Evolutionary conservation across 352 stramenopile species (phyloP).

Genomic region (Globisporangium takayamanum): DNA sequence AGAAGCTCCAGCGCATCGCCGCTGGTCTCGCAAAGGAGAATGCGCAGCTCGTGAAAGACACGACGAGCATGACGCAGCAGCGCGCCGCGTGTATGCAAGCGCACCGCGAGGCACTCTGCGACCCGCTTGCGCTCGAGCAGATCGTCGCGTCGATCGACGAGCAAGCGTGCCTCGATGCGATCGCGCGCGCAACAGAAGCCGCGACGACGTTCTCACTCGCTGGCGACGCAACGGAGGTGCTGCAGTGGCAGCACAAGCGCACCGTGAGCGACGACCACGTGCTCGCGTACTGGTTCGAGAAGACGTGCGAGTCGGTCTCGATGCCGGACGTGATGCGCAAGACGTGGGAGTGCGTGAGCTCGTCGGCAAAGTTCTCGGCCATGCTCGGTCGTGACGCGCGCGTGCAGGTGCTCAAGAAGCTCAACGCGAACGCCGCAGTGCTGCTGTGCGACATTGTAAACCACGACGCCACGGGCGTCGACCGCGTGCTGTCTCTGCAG

Average conservation of each 20-base stretch:
- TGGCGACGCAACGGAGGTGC: slow-evolving; percentile 1
- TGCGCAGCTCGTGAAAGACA: slow-evolving; percentile 28
- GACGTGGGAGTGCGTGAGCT: slow-evolving; percentile 2
- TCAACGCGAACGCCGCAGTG: slow-evolving; percentile 6
- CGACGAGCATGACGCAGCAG: slow-evolving; percentile 17
- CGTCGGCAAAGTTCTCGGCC: slow-evolving; percentile 5
- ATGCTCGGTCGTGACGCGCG: background rate
- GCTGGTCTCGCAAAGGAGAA: slow-evolving; percentile 38
- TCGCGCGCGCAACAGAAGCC: slow-evolving; percentile 3
- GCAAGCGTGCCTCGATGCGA: slow-evolving; percentile 5
- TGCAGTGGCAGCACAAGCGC: slow-evolving; percentile 8
- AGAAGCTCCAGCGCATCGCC: slow-evolving; percentile 48
- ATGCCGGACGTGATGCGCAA: slow-evolving; percentile 4
- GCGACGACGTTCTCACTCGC: background rate
- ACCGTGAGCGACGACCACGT: background rate
- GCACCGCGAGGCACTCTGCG: too few relatives aligned
- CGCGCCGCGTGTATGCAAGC: background rate
- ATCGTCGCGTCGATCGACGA: slow-evolving; percentile 7
- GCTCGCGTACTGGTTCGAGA: slow-evolving; percentile 2
- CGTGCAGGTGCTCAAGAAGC: slow-evolving; percentile 5
- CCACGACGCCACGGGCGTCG: slow-evolving; percentile 6
- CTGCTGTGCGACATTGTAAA: slow-evolving; percentile 8
- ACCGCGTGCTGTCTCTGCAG: slow-evolving; percentile 10
- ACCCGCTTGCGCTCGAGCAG: slow-evolving; percentile 2
- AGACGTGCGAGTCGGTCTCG: slow-evolving; percentile 19